Evolutionary conservation across 2,329 filamentous ascomycete genomes (phyloP).

Genomic region (Diplodia intermedia): DNA sequence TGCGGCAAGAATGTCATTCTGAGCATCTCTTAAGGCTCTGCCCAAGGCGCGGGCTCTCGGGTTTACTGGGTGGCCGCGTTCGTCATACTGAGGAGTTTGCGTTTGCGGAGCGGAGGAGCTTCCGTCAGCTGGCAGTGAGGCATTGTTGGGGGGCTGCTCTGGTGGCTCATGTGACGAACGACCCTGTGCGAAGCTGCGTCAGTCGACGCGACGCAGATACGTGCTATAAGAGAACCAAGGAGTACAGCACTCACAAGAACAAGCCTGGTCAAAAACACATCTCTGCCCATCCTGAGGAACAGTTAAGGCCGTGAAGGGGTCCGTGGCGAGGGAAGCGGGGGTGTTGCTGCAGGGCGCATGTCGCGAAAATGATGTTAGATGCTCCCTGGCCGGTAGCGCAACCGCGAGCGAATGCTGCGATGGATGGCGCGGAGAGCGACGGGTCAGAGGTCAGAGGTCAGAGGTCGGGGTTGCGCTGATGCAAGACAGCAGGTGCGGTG

Average conservation of each 20-base stretch:
- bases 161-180: conserved; percentile 51
- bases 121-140: conserved; percentile 25
- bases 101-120: neutral
- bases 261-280: conserved; percentile 33
- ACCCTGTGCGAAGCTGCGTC: conserved; percentile 40
- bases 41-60: conserved; percentile 50
- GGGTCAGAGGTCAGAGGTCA: neutral
- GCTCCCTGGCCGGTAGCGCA: too few species aligned
- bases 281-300: conserved; percentile 28
- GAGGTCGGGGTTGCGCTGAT: neutral
- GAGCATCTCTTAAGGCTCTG: conserved; percentile 51
- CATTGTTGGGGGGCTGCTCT: conserved; percentile 34
- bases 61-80: conserved; percentile 54
- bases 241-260: conserved; percentile 30
- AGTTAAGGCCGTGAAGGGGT: neutral
- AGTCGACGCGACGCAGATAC: neutral
- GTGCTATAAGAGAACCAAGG: too few species aligned
- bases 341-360: conserved; percentile 3
- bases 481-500: conserved; percentile 7
- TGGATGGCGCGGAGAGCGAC: neutral
- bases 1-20: conserved; percentile 56
- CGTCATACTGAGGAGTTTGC: conserved; percentile 48
- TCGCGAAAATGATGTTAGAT: neutral
- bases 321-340: neutral
- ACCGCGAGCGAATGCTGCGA: too few species aligned